Base-by-base conservation (phyloP, 345 rosid genomes). In the Mercurialis annua region DNA sequence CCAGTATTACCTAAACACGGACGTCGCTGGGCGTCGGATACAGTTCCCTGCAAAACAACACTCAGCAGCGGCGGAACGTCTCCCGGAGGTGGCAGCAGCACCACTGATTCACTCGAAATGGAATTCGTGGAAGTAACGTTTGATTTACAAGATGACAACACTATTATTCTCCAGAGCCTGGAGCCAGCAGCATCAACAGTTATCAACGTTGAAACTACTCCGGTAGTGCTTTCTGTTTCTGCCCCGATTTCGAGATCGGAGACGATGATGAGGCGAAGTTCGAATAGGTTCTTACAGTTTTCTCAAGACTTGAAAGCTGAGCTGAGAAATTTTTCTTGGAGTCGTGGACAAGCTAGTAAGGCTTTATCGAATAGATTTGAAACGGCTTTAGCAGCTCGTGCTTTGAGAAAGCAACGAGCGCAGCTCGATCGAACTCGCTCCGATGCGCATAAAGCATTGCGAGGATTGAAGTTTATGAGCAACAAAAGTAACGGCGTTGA, bases 61-160 rank as follows among this genome's bases (percentile, higher is more conserved):
- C 36, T 59, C 42, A 87, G 95, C 61, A 80, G 76, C 2, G n/a
- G n/a, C n/a, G 81, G 77, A 0, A 73, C 81, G 0, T 91, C 96
- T 14, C 92, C 96, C 0, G 85, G 80, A n/a, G n/a, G n/a, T n/a
- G n/a, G n/a, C n/a, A n/a, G n/a, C n/a, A n/a, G n/a, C 11, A 82
- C 82, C 0, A 33, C 61, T n/a, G 88, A 81, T 66, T 67, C 40
- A 36, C 74, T 76, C 0, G 86, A 75, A 3, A 93, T 89, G 83
- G 99, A 94, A 82, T 86, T 86, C 58, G 96, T 94, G 0, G 99
- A 94, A 79, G 97, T 94, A 27, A 94, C 97, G 1, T 80, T 94
- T 60, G 99, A 94, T 75, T 89, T 94, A 24, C 93, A 90, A 53
- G 96, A 83, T 48, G 97, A 94, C 21, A 92, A 94, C 71, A 94